Evolutionary conservation across 164 flowering plant species (phyloP).

Genomic region (Vitis labrusca): DNA sequence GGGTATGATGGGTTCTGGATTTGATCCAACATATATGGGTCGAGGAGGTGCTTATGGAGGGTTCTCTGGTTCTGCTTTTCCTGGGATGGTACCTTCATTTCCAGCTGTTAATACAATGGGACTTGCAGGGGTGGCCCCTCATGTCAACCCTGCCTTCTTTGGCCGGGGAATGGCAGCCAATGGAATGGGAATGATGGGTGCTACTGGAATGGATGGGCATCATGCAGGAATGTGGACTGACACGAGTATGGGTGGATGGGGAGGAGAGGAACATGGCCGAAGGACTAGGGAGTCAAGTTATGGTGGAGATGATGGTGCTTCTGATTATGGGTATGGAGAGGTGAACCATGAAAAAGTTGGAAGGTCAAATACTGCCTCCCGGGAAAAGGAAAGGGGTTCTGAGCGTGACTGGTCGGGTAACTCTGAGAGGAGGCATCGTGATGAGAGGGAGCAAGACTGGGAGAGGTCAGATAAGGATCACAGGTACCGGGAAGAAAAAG

Average conservation of each 20-base stretch:
- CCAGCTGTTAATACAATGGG: constrained; percentile 60
- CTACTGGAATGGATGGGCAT: constrained; percentile 61
- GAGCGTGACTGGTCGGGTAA: constrained; percentile 65
- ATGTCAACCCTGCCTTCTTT: constrained; percentile 80
- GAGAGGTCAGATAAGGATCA: constrained; percentile 66
- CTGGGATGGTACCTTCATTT: constrained; percentile 72
- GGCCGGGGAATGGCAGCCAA: constrained; percentile 62
- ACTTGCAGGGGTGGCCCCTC: constrained; percentile 73
- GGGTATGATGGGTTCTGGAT: constrained; percentile 68
- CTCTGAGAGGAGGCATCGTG: constrained; percentile 59
- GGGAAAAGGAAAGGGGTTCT: constrained; percentile 65
- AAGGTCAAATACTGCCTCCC: constrained; percentile 45
- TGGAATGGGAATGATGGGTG: constrained; percentile 75
- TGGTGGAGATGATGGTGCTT: constrained; percentile 70
- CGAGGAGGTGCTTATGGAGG: constrained; percentile 72
- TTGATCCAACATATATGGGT: constrained; percentile 74
- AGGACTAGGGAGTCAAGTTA: constrained; percentile 66
- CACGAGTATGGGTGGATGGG: constrained; percentile 67
- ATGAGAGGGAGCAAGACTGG: constrained; percentile 56
- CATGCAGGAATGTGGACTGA: constrained; percentile 69
- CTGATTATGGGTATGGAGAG: constrained; percentile 70
- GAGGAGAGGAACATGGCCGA: constrained; percentile 50
- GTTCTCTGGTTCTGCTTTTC: constrained; percentile 59
- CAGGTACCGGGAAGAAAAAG: constrained; percentile 68
- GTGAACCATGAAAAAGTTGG: constrained; percentile 55